These are phyloP conservation scores for Debaryomycetaceae sp. DNA, from an alignment of 1,139 yeast species.

Conservation along the genomic window DNA sequence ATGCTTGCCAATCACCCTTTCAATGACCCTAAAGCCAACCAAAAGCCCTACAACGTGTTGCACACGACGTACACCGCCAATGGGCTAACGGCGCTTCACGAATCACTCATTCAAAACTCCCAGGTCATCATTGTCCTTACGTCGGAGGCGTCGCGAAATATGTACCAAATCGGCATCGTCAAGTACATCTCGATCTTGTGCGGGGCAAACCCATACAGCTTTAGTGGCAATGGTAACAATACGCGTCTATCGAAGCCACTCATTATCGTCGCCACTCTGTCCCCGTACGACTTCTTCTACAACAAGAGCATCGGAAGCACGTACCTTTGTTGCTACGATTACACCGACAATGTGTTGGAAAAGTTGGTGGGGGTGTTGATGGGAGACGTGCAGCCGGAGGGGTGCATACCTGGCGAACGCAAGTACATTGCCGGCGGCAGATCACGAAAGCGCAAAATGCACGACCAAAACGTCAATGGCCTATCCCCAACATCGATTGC, in stretches of 20 bases:
- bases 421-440: conserved; percentile 25
- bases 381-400: conserved; percentile 51
- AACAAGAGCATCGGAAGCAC: conserved; percentile 54
- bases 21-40: conserved; percentile 13
- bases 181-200: conserved; percentile 56
- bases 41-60: conserved; percentile 42
- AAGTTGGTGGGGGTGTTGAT: conserved; percentile 50
- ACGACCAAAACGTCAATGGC: conserved; percentile 1
- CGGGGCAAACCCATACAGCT: conserved; percentile 41
- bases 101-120: conserved; percentile 49
- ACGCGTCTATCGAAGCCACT: conserved; percentile 44
- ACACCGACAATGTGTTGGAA: conserved; percentile 48
- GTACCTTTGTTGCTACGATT: conserved; percentile 60
- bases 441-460: conserved; percentile 17
- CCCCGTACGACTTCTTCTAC: conserved; percentile 61
- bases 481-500: too few relatives aligned
- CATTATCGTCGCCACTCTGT: conserved; percentile 57
- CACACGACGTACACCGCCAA: conserved; percentile 66
- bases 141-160: conserved; percentile 59
- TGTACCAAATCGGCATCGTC: conserved; percentile 64
- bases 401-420: conserved; percentile 55
- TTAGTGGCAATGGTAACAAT: conserved; percentile 19
- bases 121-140: conserved; percentile 56
- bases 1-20: conserved; percentile 32
- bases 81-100: conserved; percentile 58